phyloP scores from a whole-genome alignment of 257 asterid genomes.

The Lycium barbarum region DNA sequence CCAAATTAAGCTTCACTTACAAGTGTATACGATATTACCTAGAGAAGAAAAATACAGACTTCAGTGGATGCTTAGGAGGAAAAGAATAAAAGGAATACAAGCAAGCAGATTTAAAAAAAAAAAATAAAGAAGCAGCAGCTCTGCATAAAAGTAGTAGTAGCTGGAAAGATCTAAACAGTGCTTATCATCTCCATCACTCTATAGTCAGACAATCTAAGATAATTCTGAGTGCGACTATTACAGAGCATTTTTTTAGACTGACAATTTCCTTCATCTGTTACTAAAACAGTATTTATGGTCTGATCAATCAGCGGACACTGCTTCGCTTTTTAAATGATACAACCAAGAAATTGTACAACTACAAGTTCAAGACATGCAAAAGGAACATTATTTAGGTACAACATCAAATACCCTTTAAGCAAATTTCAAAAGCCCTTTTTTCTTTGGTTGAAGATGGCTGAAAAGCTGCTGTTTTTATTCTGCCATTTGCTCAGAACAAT shows the following conservation, averaged over 20 bases:
- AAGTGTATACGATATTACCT: background rate
- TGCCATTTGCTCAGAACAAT: background rate
- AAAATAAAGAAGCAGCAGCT: background rate
- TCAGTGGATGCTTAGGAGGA: background rate
- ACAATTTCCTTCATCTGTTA: background rate
- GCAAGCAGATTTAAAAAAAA: background rate
- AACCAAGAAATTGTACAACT: background rate
- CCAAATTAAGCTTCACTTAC: background rate
- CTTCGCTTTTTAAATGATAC: background rate
- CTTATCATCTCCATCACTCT: background rate
- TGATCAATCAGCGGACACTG: background rate
- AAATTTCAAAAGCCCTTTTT: background rate
- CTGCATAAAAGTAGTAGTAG: background rate
- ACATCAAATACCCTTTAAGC: background rate
- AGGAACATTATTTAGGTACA: background rate
- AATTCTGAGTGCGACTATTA: too few relatives aligned
- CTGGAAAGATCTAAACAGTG: background rate
- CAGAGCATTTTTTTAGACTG: background rate
- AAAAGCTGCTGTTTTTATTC: background rate
- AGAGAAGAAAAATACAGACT: background rate
- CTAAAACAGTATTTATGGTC: background rate
- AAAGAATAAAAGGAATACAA: background rate
- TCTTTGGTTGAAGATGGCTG: background rate
- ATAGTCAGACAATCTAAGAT: background rate
- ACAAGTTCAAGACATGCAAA: background rate